A percentile compares a stretch with the other conserved stretches of the same genome.
Evolutionary conservation across 805 yeast species (phyloP).

Genomic region (Starmerella etchellsii): DNA sequence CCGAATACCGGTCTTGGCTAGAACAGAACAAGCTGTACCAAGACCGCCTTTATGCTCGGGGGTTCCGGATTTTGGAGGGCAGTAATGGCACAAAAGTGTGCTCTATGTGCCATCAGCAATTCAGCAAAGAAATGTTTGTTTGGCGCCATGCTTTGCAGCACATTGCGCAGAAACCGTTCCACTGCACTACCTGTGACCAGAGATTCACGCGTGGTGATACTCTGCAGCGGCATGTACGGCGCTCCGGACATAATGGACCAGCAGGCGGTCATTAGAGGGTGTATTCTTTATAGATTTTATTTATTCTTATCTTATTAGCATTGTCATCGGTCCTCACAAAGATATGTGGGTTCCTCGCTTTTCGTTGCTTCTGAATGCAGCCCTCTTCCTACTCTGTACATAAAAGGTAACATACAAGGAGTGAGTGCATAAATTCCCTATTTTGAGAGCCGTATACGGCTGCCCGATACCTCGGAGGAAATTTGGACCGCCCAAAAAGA

Average conservation of each 20-base stretch:
- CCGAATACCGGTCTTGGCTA: too few species aligned
- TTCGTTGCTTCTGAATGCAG: too few species aligned
- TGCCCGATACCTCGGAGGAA: too few species aligned
- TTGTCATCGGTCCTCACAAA: too few species aligned
- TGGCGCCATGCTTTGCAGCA: conserved; percentile 17
- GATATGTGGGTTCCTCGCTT: too few species aligned
- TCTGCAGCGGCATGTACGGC: conserved; percentile 13
- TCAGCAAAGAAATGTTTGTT: conserved; percentile 15
- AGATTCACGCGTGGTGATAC: conserved; percentile 16
- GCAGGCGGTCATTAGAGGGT: background rate
- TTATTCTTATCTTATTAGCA: too few species aligned
- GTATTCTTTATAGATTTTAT: too few species aligned
- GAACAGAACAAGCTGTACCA: conserved; percentile 12
- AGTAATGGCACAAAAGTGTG: conserved; percentile 10
- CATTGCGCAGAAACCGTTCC: conserved; percentile 15
- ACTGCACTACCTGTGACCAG: conserved; percentile 14
- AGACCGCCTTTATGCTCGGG: conserved; percentile 6
- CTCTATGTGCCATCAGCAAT: conserved; percentile 10
- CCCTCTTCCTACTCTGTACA: too few species aligned
- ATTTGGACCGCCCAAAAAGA: too few species aligned
- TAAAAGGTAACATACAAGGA: too few species aligned
- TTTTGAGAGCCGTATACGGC: too few species aligned
- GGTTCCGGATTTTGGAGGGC: conserved; percentile 12
- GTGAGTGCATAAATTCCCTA: too few species aligned
- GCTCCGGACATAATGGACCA: conserved; percentile 8